phyloP scores from a whole-genome alignment of 352 stramenopile species.

The Phytophthora syringae region DNA sequence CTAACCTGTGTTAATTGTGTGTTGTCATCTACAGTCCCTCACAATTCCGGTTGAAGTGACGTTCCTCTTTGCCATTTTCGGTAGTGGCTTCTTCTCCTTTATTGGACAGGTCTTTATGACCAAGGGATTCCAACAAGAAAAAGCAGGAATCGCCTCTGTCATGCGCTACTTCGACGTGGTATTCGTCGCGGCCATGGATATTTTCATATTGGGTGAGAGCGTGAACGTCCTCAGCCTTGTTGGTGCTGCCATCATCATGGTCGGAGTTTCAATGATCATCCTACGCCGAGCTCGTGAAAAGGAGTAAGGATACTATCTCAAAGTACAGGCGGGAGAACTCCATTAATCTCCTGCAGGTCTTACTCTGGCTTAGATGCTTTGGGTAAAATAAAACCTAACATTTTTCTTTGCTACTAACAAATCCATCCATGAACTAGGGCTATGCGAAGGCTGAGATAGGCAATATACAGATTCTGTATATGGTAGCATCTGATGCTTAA shows the following conservation, averaged over 20 bases:
- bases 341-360: too few species aligned
- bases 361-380: too few species aligned
- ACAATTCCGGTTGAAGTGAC: constrained; percentile 30
- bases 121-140: constrained; percentile 77
- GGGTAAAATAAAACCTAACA: too few species aligned
- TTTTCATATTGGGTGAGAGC: constrained; percentile 31
- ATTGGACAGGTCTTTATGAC: constrained; percentile 71
- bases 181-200: constrained; percentile 58
- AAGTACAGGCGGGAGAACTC: not conserved
- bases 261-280: constrained; percentile 36
- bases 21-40: constrained; percentile 12
- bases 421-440: too few species aligned
- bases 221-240: constrained; percentile 37
- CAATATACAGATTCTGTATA: too few species aligned
- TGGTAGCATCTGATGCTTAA: too few species aligned
- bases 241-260: constrained; percentile 44
- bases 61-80: constrained; percentile 56
- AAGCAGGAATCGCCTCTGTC: constrained; percentile 72
- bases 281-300: constrained; percentile 32
- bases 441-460: too few species aligned
- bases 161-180: constrained; percentile 84
- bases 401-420: too few species aligned
- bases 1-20: not conserved
- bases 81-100: constrained; percentile 63
- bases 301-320: constrained; percentile 9